Conservation (phyloP, 2,329 filamentous ascomycete species). For the Dactylellina drechsleri region DNA sequence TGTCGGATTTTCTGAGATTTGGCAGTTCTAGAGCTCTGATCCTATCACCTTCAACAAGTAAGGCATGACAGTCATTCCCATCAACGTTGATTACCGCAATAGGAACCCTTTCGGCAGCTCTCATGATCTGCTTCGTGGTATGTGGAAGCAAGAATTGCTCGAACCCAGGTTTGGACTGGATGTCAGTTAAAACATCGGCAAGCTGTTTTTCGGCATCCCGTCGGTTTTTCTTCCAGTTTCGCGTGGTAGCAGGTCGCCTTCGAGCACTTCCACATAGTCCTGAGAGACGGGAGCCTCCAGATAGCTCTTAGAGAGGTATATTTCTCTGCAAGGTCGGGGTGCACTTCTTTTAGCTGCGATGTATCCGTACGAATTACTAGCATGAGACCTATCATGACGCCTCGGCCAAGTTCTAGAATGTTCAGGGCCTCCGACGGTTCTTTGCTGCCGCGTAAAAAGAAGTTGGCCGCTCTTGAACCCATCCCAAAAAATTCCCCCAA, state of each 20-base stretch:
- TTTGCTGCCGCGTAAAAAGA: slow-evolving; percentile 2
- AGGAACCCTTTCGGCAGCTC: slow-evolving; percentile 50
- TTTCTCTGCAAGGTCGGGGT: slow-evolving; percentile 41
- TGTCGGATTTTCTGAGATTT: slow-evolving; percentile 30
- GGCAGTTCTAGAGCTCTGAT: slow-evolving; percentile 11
- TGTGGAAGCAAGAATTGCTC: slow-evolving; percentile 57
- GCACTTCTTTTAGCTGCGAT: background rate
- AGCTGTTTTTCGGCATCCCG: slow-evolving; percentile 10
- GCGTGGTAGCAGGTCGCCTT: background rate
- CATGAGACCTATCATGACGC: slow-evolving; percentile 5
- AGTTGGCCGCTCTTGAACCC: background rate
- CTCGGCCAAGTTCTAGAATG: slow-evolving; percentile 4
- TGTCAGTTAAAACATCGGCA: slow-evolving; percentile 41
- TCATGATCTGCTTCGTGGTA: slow-evolving; percentile 34
- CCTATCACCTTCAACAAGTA: slow-evolving; percentile 13
- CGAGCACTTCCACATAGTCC: no score
- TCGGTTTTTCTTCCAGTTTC: slow-evolving; percentile 1
- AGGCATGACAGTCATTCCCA: slow-evolving; percentile 5
- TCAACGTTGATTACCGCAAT: slow-evolving; percentile 60
- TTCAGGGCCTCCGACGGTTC: background rate
- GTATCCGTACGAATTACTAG: slow-evolving; percentile 7
- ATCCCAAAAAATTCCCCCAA: slow-evolving; percentile 6
- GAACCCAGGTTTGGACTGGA: slow-evolving; percentile 57
- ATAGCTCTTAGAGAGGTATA: slow-evolving; percentile 23
- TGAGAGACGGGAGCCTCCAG: slow-evolving; percentile 18